Evolutionary conservation across 345 rosid species (phyloP).

Genomic region (Kandelia obovata): DNA sequence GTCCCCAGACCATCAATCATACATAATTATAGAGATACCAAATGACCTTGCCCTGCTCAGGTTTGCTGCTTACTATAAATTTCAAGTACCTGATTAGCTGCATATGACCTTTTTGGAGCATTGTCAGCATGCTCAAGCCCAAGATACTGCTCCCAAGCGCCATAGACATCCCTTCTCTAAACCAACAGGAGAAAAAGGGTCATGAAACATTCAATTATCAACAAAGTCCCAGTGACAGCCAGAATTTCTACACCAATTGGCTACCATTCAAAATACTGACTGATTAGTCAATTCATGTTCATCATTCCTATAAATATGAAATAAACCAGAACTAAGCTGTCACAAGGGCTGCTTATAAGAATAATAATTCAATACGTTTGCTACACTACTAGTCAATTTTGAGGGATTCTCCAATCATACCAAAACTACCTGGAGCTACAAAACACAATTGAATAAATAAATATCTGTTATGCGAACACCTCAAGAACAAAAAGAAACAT

Average conservation of each 20-base stretch:
- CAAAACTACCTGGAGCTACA: too few relatives aligned
- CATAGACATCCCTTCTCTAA: slow-evolving; percentile 85
- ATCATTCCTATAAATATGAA: too few relatives aligned
- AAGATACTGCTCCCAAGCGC: slow-evolving; percentile 97
- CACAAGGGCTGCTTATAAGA: too few relatives aligned
- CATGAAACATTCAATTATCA: not conserved
- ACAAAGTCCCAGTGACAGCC: not conserved
- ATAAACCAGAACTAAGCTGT: too few relatives aligned
- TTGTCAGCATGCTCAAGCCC: slow-evolving; percentile 94
- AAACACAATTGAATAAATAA: too few relatives aligned
- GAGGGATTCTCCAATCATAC: too few relatives aligned
- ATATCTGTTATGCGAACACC: too few relatives aligned
- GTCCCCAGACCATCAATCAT: not conserved
- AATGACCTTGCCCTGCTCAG: not conserved
- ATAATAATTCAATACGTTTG: too few relatives aligned
- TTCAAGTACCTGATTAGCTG: slow-evolving; percentile 66
- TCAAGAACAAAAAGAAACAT: too few relatives aligned
- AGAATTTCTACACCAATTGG: not conserved
- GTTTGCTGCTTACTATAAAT: not conserved
- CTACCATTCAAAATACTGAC: too few relatives aligned
- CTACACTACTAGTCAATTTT: too few relatives aligned
- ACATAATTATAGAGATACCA: not conserved
- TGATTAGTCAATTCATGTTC: too few relatives aligned
- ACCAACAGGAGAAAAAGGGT: not conserved
- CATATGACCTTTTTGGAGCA: slow-evolving; percentile 70